phyloP scores from a whole-genome alignment of 495 filamentous ascomycete genomes.

The Tuber indicum region DNA sequence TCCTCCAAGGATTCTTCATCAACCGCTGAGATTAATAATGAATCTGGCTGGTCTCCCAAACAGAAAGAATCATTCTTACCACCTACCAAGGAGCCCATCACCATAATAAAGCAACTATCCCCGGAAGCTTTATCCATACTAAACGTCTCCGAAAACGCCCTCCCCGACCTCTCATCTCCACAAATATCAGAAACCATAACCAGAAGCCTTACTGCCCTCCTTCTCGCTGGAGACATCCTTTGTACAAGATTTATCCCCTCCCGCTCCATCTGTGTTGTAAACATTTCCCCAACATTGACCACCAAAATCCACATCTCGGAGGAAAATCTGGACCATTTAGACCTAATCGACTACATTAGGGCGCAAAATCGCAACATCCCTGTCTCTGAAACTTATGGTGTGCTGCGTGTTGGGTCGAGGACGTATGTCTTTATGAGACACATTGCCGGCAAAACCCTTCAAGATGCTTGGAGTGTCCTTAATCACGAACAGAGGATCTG shows the following conservation, averaged over 20 bases:
- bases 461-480: slow-evolving; percentile 9
- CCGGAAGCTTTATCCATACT: neutral
- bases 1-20: neutral
- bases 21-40: neutral
- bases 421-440: slow-evolving; percentile 14
- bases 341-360: slow-evolving; percentile 1
- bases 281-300: neutral
- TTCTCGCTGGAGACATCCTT: neutral
- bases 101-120: neutral
- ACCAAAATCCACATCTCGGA: neutral
- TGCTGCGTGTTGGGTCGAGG: slow-evolving; percentile 8
- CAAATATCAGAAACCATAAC: neutral
- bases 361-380: slow-evolving; percentile 13
- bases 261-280: neutral
- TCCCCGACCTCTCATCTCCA: neutral
- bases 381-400: slow-evolving; percentile 15
- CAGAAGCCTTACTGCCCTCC: neutral
- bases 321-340: slow-evolving; percentile 14
- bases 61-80: neutral
- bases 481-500: slow-evolving; percentile 13
- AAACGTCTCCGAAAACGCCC: neutral
- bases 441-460: slow-evolving; percentile 6
- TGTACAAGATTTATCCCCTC: neutral
- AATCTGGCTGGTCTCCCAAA: neutral
- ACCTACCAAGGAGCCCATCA: neutral